Evolutionary conservation across 1,284 basidiomycete genomes (phyloP).

Genomic region (Cutaneotrichosporon daszewskae): DNA sequence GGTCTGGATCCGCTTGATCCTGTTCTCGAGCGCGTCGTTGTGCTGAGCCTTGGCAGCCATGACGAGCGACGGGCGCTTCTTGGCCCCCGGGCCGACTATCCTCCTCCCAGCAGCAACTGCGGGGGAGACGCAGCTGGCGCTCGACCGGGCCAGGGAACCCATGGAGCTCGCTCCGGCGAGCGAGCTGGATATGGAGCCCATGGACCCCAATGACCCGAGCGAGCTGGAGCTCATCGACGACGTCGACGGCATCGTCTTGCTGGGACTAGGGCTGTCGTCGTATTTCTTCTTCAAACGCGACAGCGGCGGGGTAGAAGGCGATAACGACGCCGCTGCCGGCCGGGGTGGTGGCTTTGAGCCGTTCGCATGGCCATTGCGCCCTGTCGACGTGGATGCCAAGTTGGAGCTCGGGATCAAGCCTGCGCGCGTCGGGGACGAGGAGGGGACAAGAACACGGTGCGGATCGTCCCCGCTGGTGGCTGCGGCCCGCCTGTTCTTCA

Average conservation of each 20-base stretch:
- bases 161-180: too few relatives aligned
- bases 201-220: too few relatives aligned
- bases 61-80: conserved; percentile 3
- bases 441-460: background rate
- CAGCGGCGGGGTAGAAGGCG: conserved; percentile 19
- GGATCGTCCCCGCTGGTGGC: background rate
- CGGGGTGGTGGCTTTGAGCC: too few relatives aligned
- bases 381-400: too few relatives aligned
- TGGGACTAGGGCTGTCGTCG: conserved; percentile 15
- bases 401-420: too few relatives aligned
- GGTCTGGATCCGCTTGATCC: conserved; percentile 12
- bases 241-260: conserved; percentile 3
- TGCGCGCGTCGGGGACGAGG: background rate
- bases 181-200: too few relatives aligned
- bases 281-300: conserved; percentile 22
- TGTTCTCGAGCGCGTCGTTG: conserved; percentile 7
- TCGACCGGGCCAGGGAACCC: too few relatives aligned
- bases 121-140: too few relatives aligned
- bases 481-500: background rate
- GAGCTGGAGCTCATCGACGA: too few relatives aligned
- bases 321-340: too few relatives aligned
- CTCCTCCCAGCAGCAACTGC: background rate
- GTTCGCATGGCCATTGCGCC: too few relatives aligned
- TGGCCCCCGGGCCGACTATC: background rate
- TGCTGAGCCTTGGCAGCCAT: conserved; percentile 11